Conservation (phyloP, 345 rosid genomes). For the Leavenworthia alabamica region DNA sequence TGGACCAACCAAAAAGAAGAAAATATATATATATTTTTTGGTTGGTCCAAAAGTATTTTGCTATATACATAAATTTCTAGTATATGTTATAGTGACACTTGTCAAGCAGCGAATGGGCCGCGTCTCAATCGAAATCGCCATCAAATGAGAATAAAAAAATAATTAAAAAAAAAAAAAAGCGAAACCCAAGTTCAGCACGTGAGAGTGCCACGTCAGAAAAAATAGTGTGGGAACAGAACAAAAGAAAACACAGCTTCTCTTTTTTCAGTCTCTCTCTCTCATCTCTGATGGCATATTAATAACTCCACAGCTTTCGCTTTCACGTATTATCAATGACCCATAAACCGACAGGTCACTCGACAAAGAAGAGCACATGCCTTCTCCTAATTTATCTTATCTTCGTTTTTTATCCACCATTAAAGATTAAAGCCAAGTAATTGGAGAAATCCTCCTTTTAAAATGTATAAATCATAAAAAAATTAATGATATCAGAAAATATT, state of each 20-base stretch:
- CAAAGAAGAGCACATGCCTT: constrained; percentile 28
- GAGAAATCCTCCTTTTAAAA: background rate
- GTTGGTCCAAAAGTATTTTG: background rate
- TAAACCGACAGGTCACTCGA: constrained; percentile 32
- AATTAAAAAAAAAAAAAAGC: background rate
- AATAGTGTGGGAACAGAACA: constrained; percentile 30
- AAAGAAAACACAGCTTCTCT: constrained; percentile 31
- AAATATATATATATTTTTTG: background rate
- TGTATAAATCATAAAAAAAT: too few species aligned
- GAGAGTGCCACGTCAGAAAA: constrained; percentile 21
- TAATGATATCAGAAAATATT: too few species aligned
- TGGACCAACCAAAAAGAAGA: constrained; percentile 22
- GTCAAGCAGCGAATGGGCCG: constrained; percentile 22
- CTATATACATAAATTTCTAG: background rate
- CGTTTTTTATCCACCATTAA: constrained; percentile 1
- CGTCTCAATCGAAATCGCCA: constrained; percentile 31
- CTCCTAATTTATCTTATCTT: constrained; percentile 26
- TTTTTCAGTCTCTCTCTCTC: background rate
- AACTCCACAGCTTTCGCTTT: constrained; percentile 28
- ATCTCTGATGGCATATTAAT: constrained; percentile 5
- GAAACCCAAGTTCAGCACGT: constrained; percentile 20
- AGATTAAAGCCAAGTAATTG: background rate
- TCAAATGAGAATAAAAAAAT: background rate
- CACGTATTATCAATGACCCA: constrained; percentile 33
- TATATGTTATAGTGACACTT: background rate